Percentiles rank a stretch among this genome's conserved stretches.
These are phyloP conservation scores for Massospora cicadina DNA, from an alignment of 371 early-diverging fungal genomes.

Conservation along the genomic window DNA sequence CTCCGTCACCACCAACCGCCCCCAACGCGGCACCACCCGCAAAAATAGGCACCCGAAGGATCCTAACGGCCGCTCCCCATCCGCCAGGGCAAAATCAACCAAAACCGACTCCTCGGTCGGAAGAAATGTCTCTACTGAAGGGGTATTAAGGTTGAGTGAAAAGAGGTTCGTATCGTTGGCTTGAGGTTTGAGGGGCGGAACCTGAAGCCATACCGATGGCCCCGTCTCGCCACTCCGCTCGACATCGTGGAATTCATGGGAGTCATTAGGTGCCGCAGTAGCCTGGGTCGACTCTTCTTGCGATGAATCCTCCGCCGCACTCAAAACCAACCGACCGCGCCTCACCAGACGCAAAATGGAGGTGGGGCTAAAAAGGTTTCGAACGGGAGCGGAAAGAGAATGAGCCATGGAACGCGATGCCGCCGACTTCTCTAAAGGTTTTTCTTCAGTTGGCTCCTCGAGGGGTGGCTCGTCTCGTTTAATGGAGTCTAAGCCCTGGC, in stretches of 20 bases:
- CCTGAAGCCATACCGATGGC: background rate
- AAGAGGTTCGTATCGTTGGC: background rate
- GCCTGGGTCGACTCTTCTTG: background rate
- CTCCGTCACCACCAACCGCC: slow-evolving; percentile 2
- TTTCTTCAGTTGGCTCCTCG: background rate
- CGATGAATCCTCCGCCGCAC: background rate
- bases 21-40: slow-evolving; percentile 10
- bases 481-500: background rate
- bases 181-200: background rate
- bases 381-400: background rate
- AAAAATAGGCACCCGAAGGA: slow-evolving; percentile 9
- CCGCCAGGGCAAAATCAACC: slow-evolving; percentile 8
- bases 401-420: background rate
- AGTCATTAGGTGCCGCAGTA: background rate
- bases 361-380: background rate
- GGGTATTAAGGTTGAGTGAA: background rate
- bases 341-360: background rate
- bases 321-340: background rate
- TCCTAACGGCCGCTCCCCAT: background rate
- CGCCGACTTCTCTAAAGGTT: background rate
- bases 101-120: slow-evolving; percentile 3
- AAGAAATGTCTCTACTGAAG: slow-evolving; percentile 3
- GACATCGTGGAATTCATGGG: background rate
- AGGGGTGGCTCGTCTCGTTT: background rate
- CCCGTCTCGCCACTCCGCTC: background rate